Percentiles rank a stretch among this genome's conserved stretches.
phyloP scores from a whole-genome alignment of 2,329 filamentous ascomycete genomes.

The Didymella exigua region DNA sequence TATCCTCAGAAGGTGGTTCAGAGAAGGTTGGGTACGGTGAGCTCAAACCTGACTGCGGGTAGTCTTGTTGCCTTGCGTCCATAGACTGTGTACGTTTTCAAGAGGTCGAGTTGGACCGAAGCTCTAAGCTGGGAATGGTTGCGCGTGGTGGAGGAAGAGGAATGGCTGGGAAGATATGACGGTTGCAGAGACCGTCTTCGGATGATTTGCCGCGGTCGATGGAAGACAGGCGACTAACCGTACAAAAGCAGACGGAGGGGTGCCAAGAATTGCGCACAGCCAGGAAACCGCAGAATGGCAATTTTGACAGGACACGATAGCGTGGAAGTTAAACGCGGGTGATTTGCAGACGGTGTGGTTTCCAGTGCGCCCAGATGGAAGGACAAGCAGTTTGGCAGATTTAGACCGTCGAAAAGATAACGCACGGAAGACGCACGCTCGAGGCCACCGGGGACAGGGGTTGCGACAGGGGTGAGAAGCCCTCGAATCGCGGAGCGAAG shows the following conservation, averaged over 20 bases:
- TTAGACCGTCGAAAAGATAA: conserved; percentile 48
- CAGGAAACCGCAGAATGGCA: conserved; percentile 45
- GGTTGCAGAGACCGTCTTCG: conserved; percentile 46
- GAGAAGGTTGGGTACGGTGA: conserved; percentile 60
- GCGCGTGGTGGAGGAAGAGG: conserved; percentile 49
- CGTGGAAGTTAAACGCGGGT: conserved; percentile 55
- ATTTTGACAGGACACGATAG: conserved; percentile 48
- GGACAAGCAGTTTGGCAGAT: conserved; percentile 50
- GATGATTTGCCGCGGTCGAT: conserved; percentile 47
- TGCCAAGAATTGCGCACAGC: conserved; percentile 44
- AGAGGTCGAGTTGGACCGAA: conserved; percentile 39
- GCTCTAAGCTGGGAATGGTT: conserved; percentile 48
- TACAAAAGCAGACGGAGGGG: conserved; percentile 32
- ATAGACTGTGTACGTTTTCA: conserved; percentile 54
- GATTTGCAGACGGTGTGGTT: conserved; percentile 55
- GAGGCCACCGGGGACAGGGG: conserved; percentile 38
- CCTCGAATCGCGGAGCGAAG: conserved; percentile 46
- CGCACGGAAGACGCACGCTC: conserved; percentile 47
- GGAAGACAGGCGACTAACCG: conserved; percentile 40
- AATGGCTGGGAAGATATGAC: conserved; percentile 57
- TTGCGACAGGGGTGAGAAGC: conserved; percentile 27
- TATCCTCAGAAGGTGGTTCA: conserved; percentile 78
- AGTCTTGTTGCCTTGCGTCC: conserved; percentile 60
- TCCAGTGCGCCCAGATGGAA: conserved; percentile 44
- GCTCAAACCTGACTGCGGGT: conserved; percentile 61